These are phyloP conservation scores for Capronia coronata DNA, from an alignment of 2,329 filamentous ascomycete genomes.

Conservation along the genomic window DNA sequence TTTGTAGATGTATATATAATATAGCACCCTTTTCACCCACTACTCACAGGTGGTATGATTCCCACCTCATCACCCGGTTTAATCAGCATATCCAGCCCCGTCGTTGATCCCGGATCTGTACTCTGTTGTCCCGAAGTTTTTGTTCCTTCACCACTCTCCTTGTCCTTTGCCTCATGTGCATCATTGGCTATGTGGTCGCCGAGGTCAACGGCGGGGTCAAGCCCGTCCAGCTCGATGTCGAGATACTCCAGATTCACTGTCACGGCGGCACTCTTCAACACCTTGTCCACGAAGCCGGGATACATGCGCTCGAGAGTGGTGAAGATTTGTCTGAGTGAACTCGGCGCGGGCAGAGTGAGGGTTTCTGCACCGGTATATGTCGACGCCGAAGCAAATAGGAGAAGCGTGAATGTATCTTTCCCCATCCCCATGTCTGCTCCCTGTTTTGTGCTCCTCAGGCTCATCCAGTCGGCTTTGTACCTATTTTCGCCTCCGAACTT, in stretches of 20 bases:
- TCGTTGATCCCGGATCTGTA: constrained; percentile 11
- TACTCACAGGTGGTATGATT: constrained; percentile 45
- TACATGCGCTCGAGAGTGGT: constrained; percentile 36
- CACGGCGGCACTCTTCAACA: constrained; percentile 38
- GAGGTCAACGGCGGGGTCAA: not conserved
- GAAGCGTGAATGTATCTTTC: constrained; percentile 36
- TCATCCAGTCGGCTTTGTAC: no score
- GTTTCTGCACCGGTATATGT: constrained; percentile 40
- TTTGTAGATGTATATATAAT: no score
- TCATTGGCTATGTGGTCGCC: not conserved
- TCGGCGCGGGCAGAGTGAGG: constrained; percentile 36
- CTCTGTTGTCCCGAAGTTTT: not conserved
- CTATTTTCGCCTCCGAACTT: no score
- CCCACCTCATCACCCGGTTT: constrained; percentile 39
- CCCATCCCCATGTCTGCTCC: not conserved
- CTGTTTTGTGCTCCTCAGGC: not conserved
- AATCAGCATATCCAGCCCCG: constrained; percentile 31
- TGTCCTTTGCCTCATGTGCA: not conserved
- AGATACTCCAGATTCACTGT: constrained; percentile 42
- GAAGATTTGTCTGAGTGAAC: constrained; percentile 36
- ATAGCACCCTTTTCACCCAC: constrained; percentile 35
- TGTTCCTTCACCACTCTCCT: not conserved
- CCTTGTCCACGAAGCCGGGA: constrained; percentile 37
- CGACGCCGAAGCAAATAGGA: constrained; percentile 43
- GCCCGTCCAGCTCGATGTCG: constrained; percentile 30